Percentiles rank a stretch among this genome's conserved stretches.
Evolutionary conservation across 2,329 filamentous ascomycete species (phyloP).

Genomic region (Laburnicola sp.): DNA sequence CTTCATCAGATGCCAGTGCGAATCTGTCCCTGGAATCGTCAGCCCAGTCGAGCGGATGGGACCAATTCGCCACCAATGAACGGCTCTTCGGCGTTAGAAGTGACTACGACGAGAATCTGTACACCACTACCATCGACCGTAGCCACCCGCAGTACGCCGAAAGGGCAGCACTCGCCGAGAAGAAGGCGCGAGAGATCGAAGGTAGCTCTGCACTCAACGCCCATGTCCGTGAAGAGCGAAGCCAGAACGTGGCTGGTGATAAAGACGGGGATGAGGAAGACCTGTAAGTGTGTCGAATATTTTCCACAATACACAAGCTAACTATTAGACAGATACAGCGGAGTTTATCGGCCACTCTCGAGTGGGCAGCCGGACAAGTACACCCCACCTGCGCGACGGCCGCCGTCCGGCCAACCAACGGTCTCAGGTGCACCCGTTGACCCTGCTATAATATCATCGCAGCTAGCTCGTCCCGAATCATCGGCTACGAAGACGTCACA

Average conservation of each 20-base stretch:
- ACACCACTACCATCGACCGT: constrained; percentile 89
- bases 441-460: constrained; percentile 88
- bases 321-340: constrained; percentile 70
- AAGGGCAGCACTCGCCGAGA: constrained; percentile 73
- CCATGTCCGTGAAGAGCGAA: constrained; percentile 88
- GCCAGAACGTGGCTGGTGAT: constrained; percentile 66
- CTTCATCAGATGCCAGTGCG: constrained; percentile 61
- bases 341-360: constrained; percentile 76
- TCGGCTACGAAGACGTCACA: constrained; percentile 28
- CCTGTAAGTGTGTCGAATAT: constrained; percentile 61
- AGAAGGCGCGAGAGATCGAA: constrained; percentile 88
- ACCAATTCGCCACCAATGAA: constrained; percentile 92
- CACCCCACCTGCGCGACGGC: constrained; percentile 83
- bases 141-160: constrained; percentile 80
- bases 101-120: constrained; percentile 91
- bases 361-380: constrained; percentile 72
- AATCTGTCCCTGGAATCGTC: constrained; percentile 72
- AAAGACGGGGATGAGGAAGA: constrained; percentile 84
- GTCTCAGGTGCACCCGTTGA: constrained; percentile 79
- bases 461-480: constrained; percentile 61
- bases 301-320: constrained; percentile 11
- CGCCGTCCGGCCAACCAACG: constrained; percentile 72
- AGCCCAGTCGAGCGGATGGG: constrained; percentile 63
- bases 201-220: constrained; percentile 70
- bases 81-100: constrained; percentile 83